Evolutionary conservation across 2,329 filamentous ascomycete species (phyloP).

Genomic region (Phoma herbarum): DNA sequence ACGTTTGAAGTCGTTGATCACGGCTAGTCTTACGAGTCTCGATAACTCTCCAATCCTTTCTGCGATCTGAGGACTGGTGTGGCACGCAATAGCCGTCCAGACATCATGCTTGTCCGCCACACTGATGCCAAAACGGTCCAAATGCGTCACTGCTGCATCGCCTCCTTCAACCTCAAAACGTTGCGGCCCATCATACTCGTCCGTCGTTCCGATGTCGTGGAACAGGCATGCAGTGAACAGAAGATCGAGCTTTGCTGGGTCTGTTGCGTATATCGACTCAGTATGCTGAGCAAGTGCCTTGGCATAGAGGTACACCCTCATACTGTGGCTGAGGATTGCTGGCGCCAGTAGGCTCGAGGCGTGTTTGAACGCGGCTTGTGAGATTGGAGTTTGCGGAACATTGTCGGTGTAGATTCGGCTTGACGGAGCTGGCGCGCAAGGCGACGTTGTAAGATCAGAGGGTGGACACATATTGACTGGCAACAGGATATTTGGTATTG

Average conservation of each 20-base stretch:
- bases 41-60: constrained; percentile 54
- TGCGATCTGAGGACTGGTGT: constrained; percentile 57
- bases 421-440: constrained; percentile 1
- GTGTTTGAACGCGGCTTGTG: constrained; percentile 57
- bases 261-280: constrained; percentile 30
- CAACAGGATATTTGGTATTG: neutral
- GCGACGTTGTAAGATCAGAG: constrained; percentile 17
- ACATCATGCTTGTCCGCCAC: constrained; percentile 50
- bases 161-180: constrained; percentile 59
- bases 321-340: constrained; percentile 73
- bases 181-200: constrained; percentile 46
- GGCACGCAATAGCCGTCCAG: constrained; percentile 57
- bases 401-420: constrained; percentile 7
- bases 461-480: constrained; percentile 30
- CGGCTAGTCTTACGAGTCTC: constrained; percentile 49
- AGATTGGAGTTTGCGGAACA: constrained; percentile 60
- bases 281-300: constrained; percentile 39
- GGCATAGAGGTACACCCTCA: constrained; percentile 75
- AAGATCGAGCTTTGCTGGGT: constrained; percentile 56
- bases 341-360: constrained; percentile 60
- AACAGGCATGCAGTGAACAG: constrained; percentile 67
- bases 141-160: constrained; percentile 51
- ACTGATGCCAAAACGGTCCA: constrained; percentile 35
- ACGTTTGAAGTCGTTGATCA: constrained; percentile 53
- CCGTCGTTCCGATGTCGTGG: constrained; percentile 77